These are phyloP conservation scores for Trichoderma semiorbis DNA, from an alignment of 2,329 filamentous ascomycete species.

Conservation along the genomic window DNA sequence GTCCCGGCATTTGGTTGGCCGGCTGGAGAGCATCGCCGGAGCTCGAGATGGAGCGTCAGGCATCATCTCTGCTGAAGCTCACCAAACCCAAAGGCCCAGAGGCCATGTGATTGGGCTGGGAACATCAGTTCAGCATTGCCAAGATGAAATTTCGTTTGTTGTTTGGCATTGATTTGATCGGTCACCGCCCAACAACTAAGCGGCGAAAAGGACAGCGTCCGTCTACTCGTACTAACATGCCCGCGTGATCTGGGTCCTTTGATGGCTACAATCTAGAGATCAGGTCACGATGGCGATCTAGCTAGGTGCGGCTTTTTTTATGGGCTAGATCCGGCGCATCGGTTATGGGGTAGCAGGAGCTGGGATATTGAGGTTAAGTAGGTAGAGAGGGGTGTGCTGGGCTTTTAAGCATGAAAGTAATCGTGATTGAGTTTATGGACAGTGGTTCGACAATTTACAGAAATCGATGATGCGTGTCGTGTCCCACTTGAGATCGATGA, in stretches of 20 bases:
- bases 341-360: not conserved
- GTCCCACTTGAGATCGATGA: not conserved
- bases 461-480: not conserved
- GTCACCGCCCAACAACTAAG: not conserved
- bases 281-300: slow-evolving; percentile 12
- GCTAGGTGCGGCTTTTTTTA: slow-evolving; percentile 2
- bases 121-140: no score
- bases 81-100: not conserved
- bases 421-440: not conserved
- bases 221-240: not conserved
- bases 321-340: not conserved
- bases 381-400: slow-evolving; percentile 13
- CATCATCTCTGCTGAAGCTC: slow-evolving; percentile 8
- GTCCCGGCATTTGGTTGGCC: not conserved
- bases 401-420: slow-evolving; percentile 16
- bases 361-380: not conserved
- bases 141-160: no score
- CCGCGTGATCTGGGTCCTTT: slow-evolving; percentile 8
- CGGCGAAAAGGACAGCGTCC: not conserved
- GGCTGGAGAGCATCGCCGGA: not conserved
- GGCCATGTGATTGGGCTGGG: not conserved
- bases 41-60: not conserved
- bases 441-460: not conserved
- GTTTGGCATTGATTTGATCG: not conserved
- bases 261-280: not conserved